These are phyloP conservation scores for Prunus padus DNA, from an alignment of 306 rosid species.

Conservation along the genomic window DNA sequence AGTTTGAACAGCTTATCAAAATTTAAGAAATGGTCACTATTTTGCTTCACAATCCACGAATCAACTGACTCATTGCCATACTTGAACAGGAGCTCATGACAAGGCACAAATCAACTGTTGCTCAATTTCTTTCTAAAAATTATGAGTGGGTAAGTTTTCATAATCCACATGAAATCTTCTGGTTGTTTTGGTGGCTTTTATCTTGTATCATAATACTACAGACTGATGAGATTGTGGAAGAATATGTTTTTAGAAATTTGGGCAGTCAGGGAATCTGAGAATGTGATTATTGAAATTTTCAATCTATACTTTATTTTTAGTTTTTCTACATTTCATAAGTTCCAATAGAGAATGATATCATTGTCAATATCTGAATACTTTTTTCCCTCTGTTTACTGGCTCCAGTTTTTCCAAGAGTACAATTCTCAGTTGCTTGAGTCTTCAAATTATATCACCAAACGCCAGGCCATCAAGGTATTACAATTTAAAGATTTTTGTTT, in stretches of 20 bases:
- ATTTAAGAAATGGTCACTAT: background rate
- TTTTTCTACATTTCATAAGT: background rate
- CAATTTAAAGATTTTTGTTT: background rate
- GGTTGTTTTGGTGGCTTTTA: background rate
- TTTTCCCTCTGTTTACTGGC: conserved; percentile 1
- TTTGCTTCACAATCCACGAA: background rate
- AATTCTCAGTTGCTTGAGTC: conserved; percentile 32
- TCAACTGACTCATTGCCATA: background rate
- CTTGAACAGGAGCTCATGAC: conserved; percentile 43
- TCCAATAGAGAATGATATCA: background rate
- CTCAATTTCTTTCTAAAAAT: conserved; percentile 35
- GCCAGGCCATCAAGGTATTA: conserved; percentile 38
- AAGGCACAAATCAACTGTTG: conserved; percentile 50
- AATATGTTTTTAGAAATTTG: background rate
- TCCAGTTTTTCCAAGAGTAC: conserved; percentile 40
- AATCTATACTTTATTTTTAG: background rate
- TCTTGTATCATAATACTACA: background rate
- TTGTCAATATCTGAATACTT: background rate
- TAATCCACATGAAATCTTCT: background rate
- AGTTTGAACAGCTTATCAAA: background rate
- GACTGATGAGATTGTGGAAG: background rate
- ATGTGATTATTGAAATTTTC: background rate
- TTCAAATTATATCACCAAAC: conserved; percentile 36
- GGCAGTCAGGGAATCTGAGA: background rate
- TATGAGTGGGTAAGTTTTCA: conserved; percentile 39